phyloP scores from a whole-genome alignment of 2,329 filamentous ascomycete genomes.

The Venturia carpophila region DNA sequence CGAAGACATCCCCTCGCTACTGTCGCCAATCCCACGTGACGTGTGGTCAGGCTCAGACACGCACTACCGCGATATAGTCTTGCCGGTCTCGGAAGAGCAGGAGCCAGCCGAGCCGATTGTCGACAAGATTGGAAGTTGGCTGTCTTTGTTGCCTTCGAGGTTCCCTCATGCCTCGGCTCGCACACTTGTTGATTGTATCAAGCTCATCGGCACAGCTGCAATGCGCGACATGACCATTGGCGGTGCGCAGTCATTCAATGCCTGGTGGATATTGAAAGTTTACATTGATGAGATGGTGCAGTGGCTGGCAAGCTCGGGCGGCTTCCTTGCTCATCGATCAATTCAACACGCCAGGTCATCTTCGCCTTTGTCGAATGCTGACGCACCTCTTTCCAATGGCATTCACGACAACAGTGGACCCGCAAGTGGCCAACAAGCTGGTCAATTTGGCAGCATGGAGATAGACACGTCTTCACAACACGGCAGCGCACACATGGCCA shows the following conservation, averaged over 20 bases:
- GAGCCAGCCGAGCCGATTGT: conserved; percentile 52
- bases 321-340: conserved; percentile 53
- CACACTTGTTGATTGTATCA: conserved; percentile 68
- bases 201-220: conserved; percentile 65
- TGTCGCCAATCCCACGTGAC: conserved; percentile 54
- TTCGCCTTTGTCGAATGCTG: conserved; percentile 11
- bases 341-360: conserved; percentile 1
- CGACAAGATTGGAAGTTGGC: conserved; percentile 69
- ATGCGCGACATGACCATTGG: conserved; percentile 74
- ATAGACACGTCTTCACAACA: conserved; percentile 1
- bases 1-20: conserved; percentile 58
- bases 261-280: conserved; percentile 92
- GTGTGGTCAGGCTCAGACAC: conserved; percentile 23
- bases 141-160: conserved; percentile 58
- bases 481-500: neutral
- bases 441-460: conserved; percentile 9
- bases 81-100: neutral
- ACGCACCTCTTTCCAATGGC: neutral
- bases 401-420: neutral
- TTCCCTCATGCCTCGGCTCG: conserved; percentile 68
- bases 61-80: conserved; percentile 10
- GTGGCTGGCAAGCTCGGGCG: conserved; percentile 83
- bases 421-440: neutral
- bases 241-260: conserved; percentile 73
- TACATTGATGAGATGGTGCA: conserved; percentile 92